Percentiles rank a stretch among this genome's conserved stretches.
These are phyloP conservation scores for Cryomyces minteri DNA, from an alignment of 495 filamentous ascomycete species.

Conservation along the genomic window DNA sequence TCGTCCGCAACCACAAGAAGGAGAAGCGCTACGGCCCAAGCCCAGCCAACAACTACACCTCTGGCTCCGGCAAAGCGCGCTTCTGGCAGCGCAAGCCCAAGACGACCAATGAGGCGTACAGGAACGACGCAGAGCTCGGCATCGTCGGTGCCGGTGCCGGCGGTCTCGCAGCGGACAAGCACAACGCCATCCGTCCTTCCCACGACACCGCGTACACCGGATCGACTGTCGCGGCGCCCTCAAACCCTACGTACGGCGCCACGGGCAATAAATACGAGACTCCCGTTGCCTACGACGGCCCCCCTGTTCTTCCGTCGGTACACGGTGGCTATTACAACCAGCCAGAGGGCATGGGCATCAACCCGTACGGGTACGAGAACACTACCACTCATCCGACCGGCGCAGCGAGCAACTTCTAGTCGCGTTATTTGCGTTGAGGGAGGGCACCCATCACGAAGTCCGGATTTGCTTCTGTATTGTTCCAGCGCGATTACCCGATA, in stretches of 20 bases:
- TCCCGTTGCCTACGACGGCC: neutral
- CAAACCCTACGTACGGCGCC: neutral
- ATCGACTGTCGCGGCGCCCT: slow-evolving; percentile 7
- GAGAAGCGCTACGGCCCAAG: slow-evolving; percentile 66
- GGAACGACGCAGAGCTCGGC: slow-evolving; percentile 7
- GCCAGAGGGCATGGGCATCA: slow-evolving; percentile 9
- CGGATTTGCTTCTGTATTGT: too few relatives aligned
- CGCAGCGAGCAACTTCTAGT: slow-evolving; percentile 11
- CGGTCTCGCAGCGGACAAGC: slow-evolving; percentile 8
- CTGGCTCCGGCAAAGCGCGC: slow-evolving; percentile 33
- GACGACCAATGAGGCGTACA: slow-evolving; percentile 11
- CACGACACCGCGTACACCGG: slow-evolving; percentile 20
- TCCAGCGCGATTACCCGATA: too few relatives aligned
- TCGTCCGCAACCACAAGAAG: slow-evolving; percentile 52
- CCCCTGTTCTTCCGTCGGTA: neutral
- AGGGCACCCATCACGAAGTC: too few relatives aligned
- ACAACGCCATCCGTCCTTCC: slow-evolving; percentile 11
- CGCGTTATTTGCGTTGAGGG: neutral
- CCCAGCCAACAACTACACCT: slow-evolving; percentile 62
- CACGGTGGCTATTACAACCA: slow-evolving; percentile 11
- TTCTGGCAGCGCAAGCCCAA: slow-evolving; percentile 32
- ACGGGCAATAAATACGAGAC: neutral
- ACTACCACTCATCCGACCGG: neutral
- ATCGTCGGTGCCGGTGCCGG: slow-evolving; percentile 8
- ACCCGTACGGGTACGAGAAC: slow-evolving; percentile 14